A percentile compares a stretch with the other conserved stretches of the same genome.
These are phyloP conservation scores for Russula vinacea DNA, from an alignment of 768 basidiomycete genomes.

Conservation along the genomic window DNA sequence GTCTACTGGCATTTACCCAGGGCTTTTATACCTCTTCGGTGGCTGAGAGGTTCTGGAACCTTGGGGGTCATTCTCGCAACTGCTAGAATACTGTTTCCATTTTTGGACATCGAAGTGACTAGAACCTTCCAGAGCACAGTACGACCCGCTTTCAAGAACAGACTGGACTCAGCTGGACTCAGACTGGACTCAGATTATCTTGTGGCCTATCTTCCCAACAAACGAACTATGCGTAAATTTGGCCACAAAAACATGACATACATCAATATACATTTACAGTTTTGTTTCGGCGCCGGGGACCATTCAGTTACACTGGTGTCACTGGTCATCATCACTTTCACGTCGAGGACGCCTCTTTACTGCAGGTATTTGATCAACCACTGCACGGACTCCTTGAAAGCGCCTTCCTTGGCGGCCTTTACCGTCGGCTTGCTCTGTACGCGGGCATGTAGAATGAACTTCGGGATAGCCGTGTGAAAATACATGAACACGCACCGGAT, in stretches of 20 bases:
- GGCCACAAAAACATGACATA: not conserved
- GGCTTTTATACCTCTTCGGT: slow-evolving; percentile 9
- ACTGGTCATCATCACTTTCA: not conserved
- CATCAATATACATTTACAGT: not conserved
- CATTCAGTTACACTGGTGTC: too few species aligned
- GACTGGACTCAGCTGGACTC: too few species aligned
- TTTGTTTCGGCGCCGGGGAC: too few species aligned
- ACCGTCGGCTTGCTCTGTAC: slow-evolving; percentile 33
- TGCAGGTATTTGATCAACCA: slow-evolving; percentile 39
- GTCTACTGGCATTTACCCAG: not conserved
- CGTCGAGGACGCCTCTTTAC: not conserved
- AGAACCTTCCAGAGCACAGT: slow-evolving; percentile 2
- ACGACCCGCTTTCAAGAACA: too few species aligned
- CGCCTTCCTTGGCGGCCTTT: slow-evolving; percentile 42
- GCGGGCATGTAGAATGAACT: slow-evolving; percentile 17
- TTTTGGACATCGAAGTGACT: not conserved
- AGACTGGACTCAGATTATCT: too few species aligned
- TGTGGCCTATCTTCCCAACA: not conserved
- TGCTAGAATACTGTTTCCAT: not conserved
- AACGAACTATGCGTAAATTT: not conserved
- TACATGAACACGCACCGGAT: slow-evolving; percentile 29
- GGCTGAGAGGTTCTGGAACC: not conserved
- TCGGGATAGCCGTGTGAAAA: slow-evolving; percentile 2
- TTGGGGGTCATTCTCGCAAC: not conserved
- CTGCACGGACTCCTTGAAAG: slow-evolving; percentile 41